A percentile compares a stretch with the other conserved stretches of the same genome.
Conservation (phyloP, 2,329 filamentous ascomycete genomes). For the Verticillium klebahnii region DNA sequence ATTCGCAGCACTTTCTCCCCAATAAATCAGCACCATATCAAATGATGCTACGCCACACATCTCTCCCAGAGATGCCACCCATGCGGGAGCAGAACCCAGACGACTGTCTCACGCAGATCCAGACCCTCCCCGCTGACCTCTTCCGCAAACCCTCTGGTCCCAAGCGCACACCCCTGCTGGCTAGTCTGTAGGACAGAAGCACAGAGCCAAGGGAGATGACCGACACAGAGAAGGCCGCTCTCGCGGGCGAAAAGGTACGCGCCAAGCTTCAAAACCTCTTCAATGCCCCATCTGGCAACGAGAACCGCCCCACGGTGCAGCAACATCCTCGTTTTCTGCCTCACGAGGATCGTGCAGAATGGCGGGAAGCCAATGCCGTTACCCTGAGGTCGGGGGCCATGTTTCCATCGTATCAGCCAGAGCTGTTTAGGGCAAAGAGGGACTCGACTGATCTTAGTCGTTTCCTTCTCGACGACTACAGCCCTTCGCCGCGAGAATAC, state of each 20-base stretch:
- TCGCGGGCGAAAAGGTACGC: neutral
- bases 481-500: neutral
- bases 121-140: neutral
- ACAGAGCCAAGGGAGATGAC: neutral
- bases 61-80: neutral
- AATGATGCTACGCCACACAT: neutral
- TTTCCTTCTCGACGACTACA: neutral
- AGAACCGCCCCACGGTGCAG: neutral
- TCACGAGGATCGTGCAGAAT: neutral
- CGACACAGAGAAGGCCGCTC: neutral
- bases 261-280: neutral
- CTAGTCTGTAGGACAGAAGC: slow-evolving; percentile 1
- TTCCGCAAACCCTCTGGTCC: neutral
- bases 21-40: neutral
- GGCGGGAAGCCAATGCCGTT: neutral
- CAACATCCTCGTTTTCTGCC: neutral
- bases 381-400: neutral
- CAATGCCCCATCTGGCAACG: neutral
- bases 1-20: neutral
- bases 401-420: neutral
- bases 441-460: neutral
- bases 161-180: neutral
- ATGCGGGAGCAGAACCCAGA: neutral
- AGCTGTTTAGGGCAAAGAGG: neutral
- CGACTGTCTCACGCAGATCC: neutral